These are phyloP conservation scores for Myriosclerotinia curreyana DNA, from an alignment of 2,329 filamentous ascomycete genomes.

Conservation along the genomic window DNA sequence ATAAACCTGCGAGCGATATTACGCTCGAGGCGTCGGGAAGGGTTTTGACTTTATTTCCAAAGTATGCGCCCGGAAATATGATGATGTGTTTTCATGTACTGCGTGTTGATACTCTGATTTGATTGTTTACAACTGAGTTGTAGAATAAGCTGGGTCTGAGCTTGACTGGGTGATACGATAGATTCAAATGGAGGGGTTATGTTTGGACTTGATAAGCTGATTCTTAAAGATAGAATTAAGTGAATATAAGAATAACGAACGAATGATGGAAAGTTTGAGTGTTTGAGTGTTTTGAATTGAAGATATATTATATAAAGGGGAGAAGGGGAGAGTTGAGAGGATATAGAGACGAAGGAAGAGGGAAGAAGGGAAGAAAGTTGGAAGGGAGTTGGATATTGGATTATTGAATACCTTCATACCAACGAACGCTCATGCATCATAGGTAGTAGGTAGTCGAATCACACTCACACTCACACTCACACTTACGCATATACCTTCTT, in stretches of 20 bases:
- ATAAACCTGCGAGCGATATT: constrained; percentile 11
- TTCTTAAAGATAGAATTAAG: constrained; percentile 11
- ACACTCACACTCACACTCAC: too few relatives aligned
- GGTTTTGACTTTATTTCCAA: background rate
- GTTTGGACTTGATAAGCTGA: constrained; percentile 26
- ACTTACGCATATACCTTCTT: background rate
- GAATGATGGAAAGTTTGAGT: background rate
- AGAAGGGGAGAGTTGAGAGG: constrained; percentile 2
- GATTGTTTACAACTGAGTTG: constrained; percentile 13
- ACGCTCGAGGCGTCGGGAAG: constrained; percentile 1
- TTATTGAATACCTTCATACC: too few relatives aligned
- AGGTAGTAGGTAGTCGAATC: too few relatives aligned
- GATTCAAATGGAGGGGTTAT: constrained; percentile 12
- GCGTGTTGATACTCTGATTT: background rate
- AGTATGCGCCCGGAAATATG: background rate
- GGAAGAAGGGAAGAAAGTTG: background rate
- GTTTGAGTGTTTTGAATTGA: background rate
- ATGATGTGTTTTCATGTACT: background rate
- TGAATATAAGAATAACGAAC: constrained; percentile 7
- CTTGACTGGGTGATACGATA: constrained; percentile 22
- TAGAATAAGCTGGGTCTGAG: background rate
- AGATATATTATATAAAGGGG: constrained; percentile 7
- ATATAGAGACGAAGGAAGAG: background rate
- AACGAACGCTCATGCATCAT: background rate
- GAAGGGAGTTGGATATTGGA: constrained; percentile 6